Conservation (phyloP, 768 basidiomycete genomes). For the Lactarius trivialis region DNA sequence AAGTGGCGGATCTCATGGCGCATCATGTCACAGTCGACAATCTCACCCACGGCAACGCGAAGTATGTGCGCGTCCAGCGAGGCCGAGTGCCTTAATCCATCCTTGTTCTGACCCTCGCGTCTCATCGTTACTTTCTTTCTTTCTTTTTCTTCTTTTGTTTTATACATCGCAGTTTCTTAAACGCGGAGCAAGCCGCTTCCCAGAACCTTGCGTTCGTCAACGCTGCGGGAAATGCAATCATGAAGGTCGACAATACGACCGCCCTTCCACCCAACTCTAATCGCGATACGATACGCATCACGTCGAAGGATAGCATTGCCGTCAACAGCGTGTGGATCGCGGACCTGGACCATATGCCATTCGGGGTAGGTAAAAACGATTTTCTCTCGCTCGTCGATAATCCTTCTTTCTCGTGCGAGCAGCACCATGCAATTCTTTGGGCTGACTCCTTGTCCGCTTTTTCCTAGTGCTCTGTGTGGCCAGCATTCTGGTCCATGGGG, state of each 20-base stretch:
- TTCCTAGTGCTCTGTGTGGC: conserved; percentile 65
- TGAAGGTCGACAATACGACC: conserved; percentile 68
- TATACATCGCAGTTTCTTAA: conserved; percentile 39
- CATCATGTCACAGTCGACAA: conserved; percentile 53
- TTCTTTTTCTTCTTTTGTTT: background rate
- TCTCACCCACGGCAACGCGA: conserved; percentile 63
- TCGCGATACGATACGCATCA: conserved; percentile 60
- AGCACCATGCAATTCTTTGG: too few relatives aligned
- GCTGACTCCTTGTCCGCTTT: background rate
- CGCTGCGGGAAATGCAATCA: conserved; percentile 62
- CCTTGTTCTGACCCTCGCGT: background rate
- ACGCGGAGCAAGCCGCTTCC: conserved; percentile 36
- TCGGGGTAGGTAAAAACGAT: conserved; percentile 39
- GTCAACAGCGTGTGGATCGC: conserved; percentile 60
- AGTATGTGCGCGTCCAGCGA: conserved; percentile 31
- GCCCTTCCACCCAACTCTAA: conserved; percentile 46
- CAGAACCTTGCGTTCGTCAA: conserved; percentile 58
- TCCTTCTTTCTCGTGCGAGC: too few relatives aligned
- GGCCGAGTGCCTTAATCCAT: background rate
- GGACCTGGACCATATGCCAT: conserved; percentile 61
- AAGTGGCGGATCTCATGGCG: too few relatives aligned
- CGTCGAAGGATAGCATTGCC: conserved; percentile 46
- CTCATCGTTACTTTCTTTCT: too few relatives aligned
- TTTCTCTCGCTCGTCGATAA: background rate
- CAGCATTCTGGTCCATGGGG: conserved; percentile 54